Evolutionary conservation across 2,329 filamentous ascomycete genomes (phyloP).

Genomic region (Fusarium succisae): DNA sequence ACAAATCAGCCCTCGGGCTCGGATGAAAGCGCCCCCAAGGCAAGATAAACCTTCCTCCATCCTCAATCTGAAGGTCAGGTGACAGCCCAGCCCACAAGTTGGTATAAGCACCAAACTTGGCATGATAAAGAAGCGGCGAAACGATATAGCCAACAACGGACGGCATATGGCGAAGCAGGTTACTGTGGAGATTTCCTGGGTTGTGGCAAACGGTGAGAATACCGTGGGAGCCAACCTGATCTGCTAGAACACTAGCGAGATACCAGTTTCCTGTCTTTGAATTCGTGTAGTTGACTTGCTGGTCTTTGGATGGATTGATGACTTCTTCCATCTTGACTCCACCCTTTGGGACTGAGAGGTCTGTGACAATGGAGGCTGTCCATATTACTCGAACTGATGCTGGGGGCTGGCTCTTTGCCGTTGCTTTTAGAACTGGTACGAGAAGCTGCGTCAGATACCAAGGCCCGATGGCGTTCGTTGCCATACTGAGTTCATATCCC

Average conservation of each 20-base stretch:
- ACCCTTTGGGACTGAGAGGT: conserved; percentile 5
- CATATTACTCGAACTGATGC: conserved; percentile 23
- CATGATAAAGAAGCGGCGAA: conserved; percentile 10
- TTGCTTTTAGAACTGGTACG: not conserved
- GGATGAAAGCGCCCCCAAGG: conserved; percentile 20
- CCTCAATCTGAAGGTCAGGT: conserved; percentile 1
- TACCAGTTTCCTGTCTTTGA: conserved; percentile 34
- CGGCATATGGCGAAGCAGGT: conserved; percentile 15
- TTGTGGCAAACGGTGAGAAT: conserved; percentile 21
- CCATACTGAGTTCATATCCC: conserved; percentile 30
- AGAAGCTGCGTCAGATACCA: conserved; percentile 31
- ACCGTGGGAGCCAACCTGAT: not conserved
- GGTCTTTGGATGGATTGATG: not conserved
- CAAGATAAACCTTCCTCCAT: conserved; percentile 16
- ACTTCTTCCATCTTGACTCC: conserved; percentile 17
- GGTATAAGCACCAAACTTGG: conserved; percentile 15
- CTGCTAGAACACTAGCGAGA: conserved; percentile 1
- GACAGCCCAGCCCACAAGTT: conserved; percentile 15
- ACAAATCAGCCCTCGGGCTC: not conserved
- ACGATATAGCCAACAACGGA: not conserved
- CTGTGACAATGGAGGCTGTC: conserved; percentile 21
- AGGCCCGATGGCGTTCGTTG: conserved; percentile 26
- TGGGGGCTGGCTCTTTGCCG: not conserved
- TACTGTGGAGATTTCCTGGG: conserved; percentile 23
- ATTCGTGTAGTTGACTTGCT: conserved; percentile 14